phyloP scores from a whole-genome alignment of 2,329 filamentous ascomycete species.

The Dactylellina drechsleri region DNA sequence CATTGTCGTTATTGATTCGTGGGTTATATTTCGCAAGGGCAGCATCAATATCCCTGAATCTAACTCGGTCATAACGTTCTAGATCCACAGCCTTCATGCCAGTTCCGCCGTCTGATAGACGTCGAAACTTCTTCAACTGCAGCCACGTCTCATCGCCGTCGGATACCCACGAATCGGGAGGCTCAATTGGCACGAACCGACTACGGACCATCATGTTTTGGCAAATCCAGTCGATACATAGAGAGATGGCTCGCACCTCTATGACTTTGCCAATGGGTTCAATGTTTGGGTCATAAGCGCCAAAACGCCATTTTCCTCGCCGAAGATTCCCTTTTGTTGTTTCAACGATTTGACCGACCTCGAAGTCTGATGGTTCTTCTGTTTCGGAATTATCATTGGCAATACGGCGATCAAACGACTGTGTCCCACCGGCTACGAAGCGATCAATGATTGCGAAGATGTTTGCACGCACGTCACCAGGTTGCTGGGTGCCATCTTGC shows the following conservation, averaged over 20 bases:
- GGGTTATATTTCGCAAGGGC: constrained; percentile 68
- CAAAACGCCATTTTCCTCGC: constrained; percentile 67
- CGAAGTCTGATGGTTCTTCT: constrained; percentile 63
- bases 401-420: constrained; percentile 6
- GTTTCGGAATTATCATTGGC: constrained; percentile 33
- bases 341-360: constrained; percentile 64
- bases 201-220: constrained; percentile 61
- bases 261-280: constrained; percentile 67
- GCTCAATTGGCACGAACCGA: constrained; percentile 60
- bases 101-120: constrained; percentile 60
- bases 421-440: constrained; percentile 12
- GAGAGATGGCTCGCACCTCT: constrained; percentile 63
- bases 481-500: constrained; percentile 52
- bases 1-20: constrained; percentile 57
- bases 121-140: constrained; percentile 61
- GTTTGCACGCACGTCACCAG: constrained; percentile 1
- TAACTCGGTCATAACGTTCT: constrained; percentile 63
- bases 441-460: constrained; percentile 42
- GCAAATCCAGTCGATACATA: constrained; percentile 68
- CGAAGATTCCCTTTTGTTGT: constrained; percentile 67
- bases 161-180: constrained; percentile 63
- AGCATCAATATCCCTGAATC: constrained; percentile 67
- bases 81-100: constrained; percentile 56
- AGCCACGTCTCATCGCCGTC: constrained; percentile 61
- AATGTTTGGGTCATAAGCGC: constrained; percentile 66